Base-by-base conservation (phyloP, 345 rosid species). In the Aethionema arabicum region DNA sequence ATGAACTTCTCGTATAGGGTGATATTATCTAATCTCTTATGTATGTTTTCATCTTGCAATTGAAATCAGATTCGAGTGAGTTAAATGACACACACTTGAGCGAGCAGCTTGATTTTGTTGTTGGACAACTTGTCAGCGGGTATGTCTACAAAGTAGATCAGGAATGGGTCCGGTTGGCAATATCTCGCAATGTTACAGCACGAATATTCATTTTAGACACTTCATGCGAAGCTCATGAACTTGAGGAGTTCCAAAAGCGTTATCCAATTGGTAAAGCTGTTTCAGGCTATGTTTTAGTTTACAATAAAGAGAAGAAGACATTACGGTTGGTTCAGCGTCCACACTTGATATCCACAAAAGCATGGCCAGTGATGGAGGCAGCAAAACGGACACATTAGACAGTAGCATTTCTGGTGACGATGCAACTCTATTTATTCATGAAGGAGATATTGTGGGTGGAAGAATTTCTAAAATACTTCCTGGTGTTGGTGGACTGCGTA, bases 391-490 rank as follows among this genome's bases (percentile, higher is more conserved):
- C 70, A 74, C 62, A 33, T 32, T 61, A 38, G 60, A 67, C 32
- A 65, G 39, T 61, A 71, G 68, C 52, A 57, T 51, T 63, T 72
- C 70, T 41, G 50, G 29, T 72, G 82, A 74, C 40, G 72, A 65
- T 78, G 71, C 53, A 59, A 38, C 65, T 53, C 61, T 78, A 66
- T 79, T 85, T 74, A 75, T 87, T 62, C 84, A 76, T 47, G 88
- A 79, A 78, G 99, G 97, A 72, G 88, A 82, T 72, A 69, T 83
- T 61, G 43, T 90, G 38, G 99, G 97, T 73, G 97, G 96, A 41
- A 85, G 86, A 77, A 82, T 93, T 62, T 78, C 91, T 65, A 84
- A 82, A 72, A 68, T 84, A 64, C 73, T 83, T 72, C 80, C 90
- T 30, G 95, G 88, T 65, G 80, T 87, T 60, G 84, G 90, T 69